phyloP scores from a whole-genome alignment of 441 rosid genomes.

The Euphorbia corollata region DNA sequence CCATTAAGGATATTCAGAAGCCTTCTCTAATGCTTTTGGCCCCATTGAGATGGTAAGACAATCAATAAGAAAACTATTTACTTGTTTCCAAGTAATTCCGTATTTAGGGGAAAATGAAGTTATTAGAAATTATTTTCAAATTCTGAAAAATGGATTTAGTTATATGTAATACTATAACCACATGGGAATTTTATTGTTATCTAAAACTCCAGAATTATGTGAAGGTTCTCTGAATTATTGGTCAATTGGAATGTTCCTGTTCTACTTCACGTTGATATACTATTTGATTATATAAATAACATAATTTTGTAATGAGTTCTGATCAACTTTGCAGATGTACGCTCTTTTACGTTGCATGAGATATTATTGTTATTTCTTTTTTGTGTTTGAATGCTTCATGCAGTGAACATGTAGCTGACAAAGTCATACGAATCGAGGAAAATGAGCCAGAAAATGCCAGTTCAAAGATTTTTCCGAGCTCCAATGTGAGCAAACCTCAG shows the following conservation, averaged over 20 bases:
- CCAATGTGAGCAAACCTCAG: constrained; percentile 27
- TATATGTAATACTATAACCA: neutral
- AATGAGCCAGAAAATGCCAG: constrained; percentile 32
- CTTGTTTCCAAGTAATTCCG: neutral
- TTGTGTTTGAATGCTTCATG: constrained; percentile 19
- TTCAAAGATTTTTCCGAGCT: constrained; percentile 32
- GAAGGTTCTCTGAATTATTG: neutral
- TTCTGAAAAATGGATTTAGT: neutral
- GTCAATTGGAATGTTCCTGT: neutral
- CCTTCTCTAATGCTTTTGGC: constrained; percentile 22
- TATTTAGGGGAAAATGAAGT: neutral
- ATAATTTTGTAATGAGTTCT: too few species aligned
- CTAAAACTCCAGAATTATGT: neutral
- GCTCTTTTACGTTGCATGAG: neutral
- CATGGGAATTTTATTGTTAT: neutral
- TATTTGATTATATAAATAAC: too few species aligned
- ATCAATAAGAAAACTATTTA: neutral
- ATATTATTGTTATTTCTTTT: neutral
- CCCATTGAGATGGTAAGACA: constrained; percentile 35
- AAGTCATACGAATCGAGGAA: constrained; percentile 23
- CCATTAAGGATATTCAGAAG: constrained; percentile 23
- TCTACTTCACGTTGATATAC: neutral
- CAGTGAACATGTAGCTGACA: constrained; percentile 27
- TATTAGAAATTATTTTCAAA: neutral
- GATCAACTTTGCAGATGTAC: constrained; percentile 1